Percentiles rank a stretch among this genome's conserved stretches.
Evolutionary conservation across 1,284 basidiomycete genomes (phyloP).

Genomic region (Apiotrichum porosum): DNA sequence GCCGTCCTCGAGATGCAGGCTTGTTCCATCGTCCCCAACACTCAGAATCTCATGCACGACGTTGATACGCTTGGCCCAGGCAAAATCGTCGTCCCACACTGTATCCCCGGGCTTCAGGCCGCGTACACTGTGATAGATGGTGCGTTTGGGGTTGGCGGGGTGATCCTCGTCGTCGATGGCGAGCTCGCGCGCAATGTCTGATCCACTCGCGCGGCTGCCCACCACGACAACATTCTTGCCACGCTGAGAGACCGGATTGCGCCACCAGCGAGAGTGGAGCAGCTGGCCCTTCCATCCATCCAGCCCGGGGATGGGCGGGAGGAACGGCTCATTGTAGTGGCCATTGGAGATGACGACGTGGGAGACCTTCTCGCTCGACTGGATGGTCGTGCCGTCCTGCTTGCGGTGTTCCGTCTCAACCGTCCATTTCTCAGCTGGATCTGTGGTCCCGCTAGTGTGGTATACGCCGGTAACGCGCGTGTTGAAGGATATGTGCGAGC

Average conservation of each 20-base stretch:
- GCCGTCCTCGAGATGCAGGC: slow-evolving; percentile 8
- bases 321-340: slow-evolving; percentile 51
- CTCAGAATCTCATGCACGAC: slow-evolving; percentile 38
- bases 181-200: slow-evolving; percentile 54
- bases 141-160: slow-evolving; percentile 18
- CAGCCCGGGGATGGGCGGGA: slow-evolving; percentile 49
- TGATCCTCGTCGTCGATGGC: slow-evolving; percentile 34
- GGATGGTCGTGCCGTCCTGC: slow-evolving; percentile 12
- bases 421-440: slow-evolving; percentile 15
- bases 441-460: slow-evolving; percentile 6
- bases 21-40: slow-evolving; percentile 22
- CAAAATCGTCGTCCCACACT: slow-evolving; percentile 12
- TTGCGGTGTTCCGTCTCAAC: slow-evolving; percentile 10
- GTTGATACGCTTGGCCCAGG: slow-evolving; percentile 40
- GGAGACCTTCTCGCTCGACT: slow-evolving; percentile 28
- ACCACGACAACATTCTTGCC: slow-evolving; percentile 52
- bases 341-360: slow-evolving; percentile 47
- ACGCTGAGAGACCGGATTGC: slow-evolving; percentile 38
- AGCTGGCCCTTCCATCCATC: slow-evolving; percentile 45
- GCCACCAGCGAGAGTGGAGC: slow-evolving; percentile 52
- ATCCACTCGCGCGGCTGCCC: slow-evolving; percentile 53
- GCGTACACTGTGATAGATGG: slow-evolving; percentile 40
- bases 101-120: slow-evolving; percentile 4
- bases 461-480: slow-evolving; percentile 12
- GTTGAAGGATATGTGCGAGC: slow-evolving; percentile 22